Evolutionary conservation across 2,329 filamentous ascomycete species (phyloP), one percentile per base, ranked within the genome.

Genomic region (Rutstroemia sydowiana): DNA sequence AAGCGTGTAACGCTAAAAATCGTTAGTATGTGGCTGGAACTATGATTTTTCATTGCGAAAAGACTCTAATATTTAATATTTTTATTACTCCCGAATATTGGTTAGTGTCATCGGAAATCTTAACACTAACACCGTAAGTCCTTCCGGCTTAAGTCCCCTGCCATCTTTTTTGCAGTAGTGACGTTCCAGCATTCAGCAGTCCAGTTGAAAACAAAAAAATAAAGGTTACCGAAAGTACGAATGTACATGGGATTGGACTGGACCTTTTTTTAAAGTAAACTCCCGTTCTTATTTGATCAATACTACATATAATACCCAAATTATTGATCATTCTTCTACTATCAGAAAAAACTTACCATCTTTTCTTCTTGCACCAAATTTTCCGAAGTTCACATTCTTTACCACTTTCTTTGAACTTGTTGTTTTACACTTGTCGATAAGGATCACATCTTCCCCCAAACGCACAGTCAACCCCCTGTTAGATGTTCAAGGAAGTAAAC

Each of bases 321-420:
- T 36, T 37, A 45, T 45, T 45, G 28, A 37, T 50, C 48, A 50
- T 50, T 50, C 48, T 40, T 50, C 48, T 13, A 50, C 21, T 45
- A 6, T 30, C 8, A 42, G n/a, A 5, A 49, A 23, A 41, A 41
- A 41, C 37, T 20, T 41, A 23, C 37, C 10, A n/a, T n/a, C 18
- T 41, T 20, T 21, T 20, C 37, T 20, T 41, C 11, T 14, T 41
- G 7, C 37, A 7, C n/a, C 13, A 14, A 30, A 28, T n/a, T n/a
- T n/a, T n/a, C n/a, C n/a, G n/a, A 42, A 14, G n/a, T 14, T 40
- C 13, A 26, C 31, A 51, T 51, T 51, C 48, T 51, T 51, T 51
- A 30, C 20, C 18, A 6, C 31, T 23, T 31, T 39, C 8, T 5
- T 5, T n/a, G n/a, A n/a, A n/a, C n/a, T 30, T 21, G n/a, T 28